These are phyloP conservation scores for Hygrophorus russula DNA, from an alignment of 768 basidiomycete species.

Conservation along the genomic window DNA sequence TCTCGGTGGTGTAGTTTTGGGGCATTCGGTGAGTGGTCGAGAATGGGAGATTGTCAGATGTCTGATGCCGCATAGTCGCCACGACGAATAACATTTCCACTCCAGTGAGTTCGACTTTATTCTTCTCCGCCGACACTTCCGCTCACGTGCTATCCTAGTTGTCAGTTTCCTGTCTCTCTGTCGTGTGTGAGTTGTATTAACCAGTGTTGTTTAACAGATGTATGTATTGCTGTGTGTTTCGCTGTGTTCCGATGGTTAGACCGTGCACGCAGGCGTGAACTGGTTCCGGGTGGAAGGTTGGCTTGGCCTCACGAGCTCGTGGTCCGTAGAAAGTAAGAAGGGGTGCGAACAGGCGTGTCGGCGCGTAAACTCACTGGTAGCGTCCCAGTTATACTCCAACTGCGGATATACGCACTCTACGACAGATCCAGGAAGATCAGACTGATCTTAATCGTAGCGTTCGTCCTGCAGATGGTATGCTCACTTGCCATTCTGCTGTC, in stretches of 20 bases:
- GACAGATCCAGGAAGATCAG: constrained; percentile 7
- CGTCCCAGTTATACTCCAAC: constrained; percentile 9
- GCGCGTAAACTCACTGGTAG: neutral
- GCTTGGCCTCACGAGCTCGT: constrained; percentile 6
- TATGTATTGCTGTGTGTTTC: neutral
- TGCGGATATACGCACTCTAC: constrained; percentile 12
- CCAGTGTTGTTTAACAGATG: neutral
- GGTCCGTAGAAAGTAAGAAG: constrained; percentile 3
- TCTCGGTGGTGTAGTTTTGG: neutral
- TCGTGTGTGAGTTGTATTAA: no score
- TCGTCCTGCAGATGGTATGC: constrained; percentile 5
- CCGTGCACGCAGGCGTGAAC: constrained; percentile 3
- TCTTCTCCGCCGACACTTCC: neutral
- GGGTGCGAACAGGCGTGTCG: neutral
- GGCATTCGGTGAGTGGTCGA: neutral
- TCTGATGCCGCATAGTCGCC: neutral
- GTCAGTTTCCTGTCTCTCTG: neutral
- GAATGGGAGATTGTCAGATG: neutral
- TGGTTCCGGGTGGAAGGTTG: constrained; percentile 7
- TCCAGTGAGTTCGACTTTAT: neutral
- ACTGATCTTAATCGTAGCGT: constrained; percentile 4
- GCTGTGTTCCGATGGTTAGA: neutral
- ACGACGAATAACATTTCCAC: neutral
- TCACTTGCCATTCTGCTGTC: constrained; percentile 5
- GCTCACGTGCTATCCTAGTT: neutral